These are phyloP conservation scores for Naegleria gruberi DNA, from an alignment of 208 protist genomes.

Conservation along the genomic window DNA sequence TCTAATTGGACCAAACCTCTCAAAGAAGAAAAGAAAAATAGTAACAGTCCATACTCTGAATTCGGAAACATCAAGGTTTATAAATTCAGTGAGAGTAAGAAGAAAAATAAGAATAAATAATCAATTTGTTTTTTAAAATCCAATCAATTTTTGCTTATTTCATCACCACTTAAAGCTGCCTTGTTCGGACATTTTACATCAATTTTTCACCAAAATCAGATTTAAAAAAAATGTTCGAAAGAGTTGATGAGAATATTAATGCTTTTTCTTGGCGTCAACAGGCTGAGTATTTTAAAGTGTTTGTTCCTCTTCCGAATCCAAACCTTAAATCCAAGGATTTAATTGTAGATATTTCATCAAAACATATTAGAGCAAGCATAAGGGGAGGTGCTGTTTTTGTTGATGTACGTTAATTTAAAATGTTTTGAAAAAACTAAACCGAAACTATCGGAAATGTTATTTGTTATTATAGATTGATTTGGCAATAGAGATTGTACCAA, in stretches of 20 bases:
- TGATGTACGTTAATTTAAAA: neutral
- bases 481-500: neutral
- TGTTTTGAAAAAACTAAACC: neutral
- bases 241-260: neutral
- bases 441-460: neutral
- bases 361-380: neutral
- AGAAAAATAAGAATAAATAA: neutral
- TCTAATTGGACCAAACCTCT: neutral
- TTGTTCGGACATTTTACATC: no score
- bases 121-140: neutral
- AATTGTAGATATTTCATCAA: neutral
- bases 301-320: neutral
- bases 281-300: neutral
- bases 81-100: neutral
- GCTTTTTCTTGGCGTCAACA: neutral
- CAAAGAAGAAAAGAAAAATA: neutral
- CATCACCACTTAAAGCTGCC: no score
- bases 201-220: no score
- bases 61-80: neutral
- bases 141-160: no score
- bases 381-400: neutral
- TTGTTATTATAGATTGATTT: neutral
- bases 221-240: neutral
- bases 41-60: neutral
- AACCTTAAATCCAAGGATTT: neutral